Conservation (phyloP, 306 rosid genomes). For the Prosopis cineraria region DNA sequence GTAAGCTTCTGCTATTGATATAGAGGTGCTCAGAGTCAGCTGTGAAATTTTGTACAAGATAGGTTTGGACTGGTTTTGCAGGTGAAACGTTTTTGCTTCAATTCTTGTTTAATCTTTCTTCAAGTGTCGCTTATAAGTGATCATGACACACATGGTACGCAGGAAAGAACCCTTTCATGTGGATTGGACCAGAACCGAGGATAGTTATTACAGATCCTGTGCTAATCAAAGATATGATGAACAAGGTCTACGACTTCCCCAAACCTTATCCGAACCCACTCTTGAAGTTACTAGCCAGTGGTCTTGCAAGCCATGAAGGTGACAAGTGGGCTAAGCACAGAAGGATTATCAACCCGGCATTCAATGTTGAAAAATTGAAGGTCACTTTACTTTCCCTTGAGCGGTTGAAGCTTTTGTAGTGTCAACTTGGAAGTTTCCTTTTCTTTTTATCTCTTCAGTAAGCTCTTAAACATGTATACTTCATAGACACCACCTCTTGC, state of each 20-base stretch:
- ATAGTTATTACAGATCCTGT: constrained; percentile 55
- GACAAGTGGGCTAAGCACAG: constrained; percentile 65
- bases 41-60: too few species aligned
- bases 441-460: background rate
- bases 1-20: too few species aligned
- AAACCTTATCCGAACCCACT: constrained; percentile 36
- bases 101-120: background rate
- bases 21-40: too few species aligned
- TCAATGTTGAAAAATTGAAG: constrained; percentile 59
- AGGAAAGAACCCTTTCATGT: constrained; percentile 50
- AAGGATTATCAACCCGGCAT: constrained; percentile 57
- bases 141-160: constrained; percentile 4
- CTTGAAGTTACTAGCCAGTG: constrained; percentile 27
- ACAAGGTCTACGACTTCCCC: constrained; percentile 34
- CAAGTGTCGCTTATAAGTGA: background rate
- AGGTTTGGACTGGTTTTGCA: background rate
- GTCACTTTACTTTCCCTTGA: constrained; percentile 28
- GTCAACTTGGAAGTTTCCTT: background rate
- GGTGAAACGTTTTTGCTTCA: background rate
- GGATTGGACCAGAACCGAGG: constrained; percentile 57
- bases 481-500: background rate
- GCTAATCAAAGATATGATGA: constrained; percentile 47
- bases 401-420: background rate
- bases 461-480: background rate
- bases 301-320: constrained; percentile 41